Percentiles rank a stretch among this genome's conserved stretches.
Evolutionary conservation across 2,329 filamentous ascomycete species (phyloP).

Genomic region (Berkeleyomyces rouxiae): DNA sequence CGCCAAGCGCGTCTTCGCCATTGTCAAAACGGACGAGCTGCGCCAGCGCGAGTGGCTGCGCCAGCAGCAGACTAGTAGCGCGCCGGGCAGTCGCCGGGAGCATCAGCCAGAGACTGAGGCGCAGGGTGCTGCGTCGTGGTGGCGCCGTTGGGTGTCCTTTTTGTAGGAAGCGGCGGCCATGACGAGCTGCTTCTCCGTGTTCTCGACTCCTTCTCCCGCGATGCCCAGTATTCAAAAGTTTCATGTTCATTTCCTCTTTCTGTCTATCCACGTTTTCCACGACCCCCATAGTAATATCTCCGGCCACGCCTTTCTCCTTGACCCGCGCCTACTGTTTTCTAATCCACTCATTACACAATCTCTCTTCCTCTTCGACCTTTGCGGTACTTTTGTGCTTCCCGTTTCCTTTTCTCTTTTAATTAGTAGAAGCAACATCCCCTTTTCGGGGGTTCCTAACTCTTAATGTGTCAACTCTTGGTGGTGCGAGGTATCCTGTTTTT

Average conservation of each 20-base stretch:
- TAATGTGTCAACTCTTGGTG: conserved; percentile 12
- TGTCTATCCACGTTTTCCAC: neutral
- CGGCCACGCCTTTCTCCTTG: neutral
- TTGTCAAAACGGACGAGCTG: conserved; percentile 12
- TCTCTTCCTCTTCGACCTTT: neutral
- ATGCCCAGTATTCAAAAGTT: neutral
- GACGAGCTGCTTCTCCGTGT: neutral
- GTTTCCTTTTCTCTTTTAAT: neutral
- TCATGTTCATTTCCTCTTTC: neutral
- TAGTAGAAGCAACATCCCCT: conserved; percentile 24
- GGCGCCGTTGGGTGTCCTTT: conserved; percentile 5
- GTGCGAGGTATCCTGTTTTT: conserved; percentile 7
- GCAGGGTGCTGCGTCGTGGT: neutral
- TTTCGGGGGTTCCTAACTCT: conserved; percentile 17
- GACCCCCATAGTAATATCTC: too few relatives aligned
- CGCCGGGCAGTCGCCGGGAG: neutral
- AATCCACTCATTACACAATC: neutral
- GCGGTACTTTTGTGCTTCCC: neutral
- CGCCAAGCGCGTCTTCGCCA: conserved; percentile 34
- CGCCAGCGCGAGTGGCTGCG: conserved; percentile 9
- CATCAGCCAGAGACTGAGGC: neutral
- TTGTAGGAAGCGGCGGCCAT: neutral
- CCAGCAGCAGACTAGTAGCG: neutral
- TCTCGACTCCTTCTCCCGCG: neutral
- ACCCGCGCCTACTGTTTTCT: neutral